phyloP scores from a whole-genome alignment of 805 yeast species.

The Ogataea thermomethanolica region DNA sequence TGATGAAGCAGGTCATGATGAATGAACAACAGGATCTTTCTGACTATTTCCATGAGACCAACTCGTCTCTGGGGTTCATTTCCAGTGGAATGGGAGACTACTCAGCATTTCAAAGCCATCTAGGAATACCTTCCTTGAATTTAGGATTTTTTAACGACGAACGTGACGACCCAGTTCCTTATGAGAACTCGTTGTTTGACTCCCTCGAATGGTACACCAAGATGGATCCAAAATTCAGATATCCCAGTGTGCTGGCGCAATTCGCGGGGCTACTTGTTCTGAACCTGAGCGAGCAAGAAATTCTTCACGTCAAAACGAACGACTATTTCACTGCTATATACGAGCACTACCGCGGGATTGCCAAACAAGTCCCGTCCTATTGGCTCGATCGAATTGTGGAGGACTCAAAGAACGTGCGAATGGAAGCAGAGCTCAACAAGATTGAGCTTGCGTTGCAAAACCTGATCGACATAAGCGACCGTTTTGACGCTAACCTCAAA shows the following conservation, averaged over 20 bases:
- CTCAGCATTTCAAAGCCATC: slow-evolving; percentile 58
- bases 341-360: slow-evolving; percentile 32
- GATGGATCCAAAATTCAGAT: slow-evolving; percentile 43
- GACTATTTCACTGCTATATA: slow-evolving; percentile 47
- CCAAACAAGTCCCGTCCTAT: slow-evolving; percentile 24
- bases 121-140: slow-evolving; percentile 63
- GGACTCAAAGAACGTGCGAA: slow-evolving; percentile 24
- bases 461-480: slow-evolving; percentile 9
- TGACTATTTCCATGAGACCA: slow-evolving; percentile 43
- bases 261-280: slow-evolving; percentile 55
- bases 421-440: slow-evolving; percentile 12
- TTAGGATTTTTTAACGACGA: slow-evolving; percentile 40
- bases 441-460: slow-evolving; percentile 7
- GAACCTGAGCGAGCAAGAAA: slow-evolving; percentile 54
- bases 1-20: slow-evolving; percentile 45
- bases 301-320: slow-evolving; percentile 44
- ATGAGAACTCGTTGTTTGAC: slow-evolving; percentile 57
- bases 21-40: slow-evolving; percentile 39
- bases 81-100: slow-evolving; percentile 51
- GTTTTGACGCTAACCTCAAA: slow-evolving; percentile 23
- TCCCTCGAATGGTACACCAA: slow-evolving; percentile 52
- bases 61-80: slow-evolving; percentile 38
- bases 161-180: slow-evolving; percentile 48
- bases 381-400: slow-evolving; percentile 29
- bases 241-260: slow-evolving; percentile 56